Evolutionary conservation across 169 alveolate species (phyloP).

Genomic region (Cytauxzoon felis): DNA sequence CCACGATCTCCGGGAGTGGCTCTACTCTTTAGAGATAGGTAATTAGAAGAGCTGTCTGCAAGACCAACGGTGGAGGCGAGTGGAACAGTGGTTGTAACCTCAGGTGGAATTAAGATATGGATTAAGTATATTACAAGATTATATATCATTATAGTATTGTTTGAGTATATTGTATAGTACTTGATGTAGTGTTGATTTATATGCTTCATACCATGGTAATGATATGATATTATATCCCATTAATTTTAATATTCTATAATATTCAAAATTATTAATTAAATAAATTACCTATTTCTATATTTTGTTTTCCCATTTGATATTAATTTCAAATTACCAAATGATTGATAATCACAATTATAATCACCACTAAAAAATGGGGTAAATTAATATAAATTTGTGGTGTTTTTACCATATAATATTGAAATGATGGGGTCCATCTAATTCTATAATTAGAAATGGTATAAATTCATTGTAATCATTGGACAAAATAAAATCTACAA

Average conservation of each 20-base stretch:
- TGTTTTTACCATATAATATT: constrained; percentile 5
- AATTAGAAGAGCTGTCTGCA: no score
- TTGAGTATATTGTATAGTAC: constrained; percentile 11
- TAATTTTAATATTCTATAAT: neutral
- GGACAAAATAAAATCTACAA: constrained; percentile 38
- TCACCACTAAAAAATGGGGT: neutral
- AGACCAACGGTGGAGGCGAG: no score
- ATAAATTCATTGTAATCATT: neutral
- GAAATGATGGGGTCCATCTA: constrained; percentile 64
- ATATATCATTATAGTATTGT: constrained; percentile 14
- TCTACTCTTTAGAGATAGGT: no score
- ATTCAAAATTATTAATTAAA: neutral
- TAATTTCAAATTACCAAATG: neutral
- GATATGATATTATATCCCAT: constrained; percentile 35
- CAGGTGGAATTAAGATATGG: no score
- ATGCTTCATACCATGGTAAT: constrained; percentile 44
- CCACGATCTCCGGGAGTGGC: no score
- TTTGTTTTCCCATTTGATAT: constrained; percentile 21
- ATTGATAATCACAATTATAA: neutral
- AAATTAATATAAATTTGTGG: neutral
- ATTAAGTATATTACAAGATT: no score
- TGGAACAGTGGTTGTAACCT: no score
- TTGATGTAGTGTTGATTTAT: constrained; percentile 22
- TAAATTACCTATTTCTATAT: constrained; percentile 13
- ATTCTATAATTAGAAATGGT: constrained; percentile 48